Conservation (phyloP, 108 stramenopile species). For the Cyclostephanos invisitatus region DNA sequence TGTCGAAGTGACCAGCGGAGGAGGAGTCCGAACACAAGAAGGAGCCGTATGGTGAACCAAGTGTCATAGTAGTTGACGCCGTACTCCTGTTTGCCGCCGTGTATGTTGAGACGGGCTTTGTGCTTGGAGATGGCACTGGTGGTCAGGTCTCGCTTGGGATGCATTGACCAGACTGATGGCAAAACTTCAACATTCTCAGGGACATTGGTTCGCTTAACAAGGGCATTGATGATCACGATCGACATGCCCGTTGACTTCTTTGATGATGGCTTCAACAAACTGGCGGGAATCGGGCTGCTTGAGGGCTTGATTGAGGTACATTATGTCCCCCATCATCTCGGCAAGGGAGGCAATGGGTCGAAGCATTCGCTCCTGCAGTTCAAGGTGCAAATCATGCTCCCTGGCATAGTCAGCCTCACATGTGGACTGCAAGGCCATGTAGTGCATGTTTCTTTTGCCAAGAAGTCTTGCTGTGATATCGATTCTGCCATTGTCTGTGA, state of each 20-base stretch:
- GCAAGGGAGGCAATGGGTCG: conserved; percentile 25
- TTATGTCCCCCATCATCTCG: conserved; percentile 37
- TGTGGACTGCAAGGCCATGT: not conserved
- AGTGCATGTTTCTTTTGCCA: not conserved
- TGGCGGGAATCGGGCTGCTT: conserved; percentile 22
- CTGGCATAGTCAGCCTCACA: not conserved
- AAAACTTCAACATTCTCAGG: conserved; percentile 17
- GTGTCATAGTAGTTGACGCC: no score
- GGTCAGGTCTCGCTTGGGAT: conserved; percentile 22
- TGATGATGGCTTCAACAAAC: conserved; percentile 25
- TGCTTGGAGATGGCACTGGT: conserved; percentile 26
- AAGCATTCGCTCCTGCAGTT: conserved; percentile 15
- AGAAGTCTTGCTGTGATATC: not conserved
- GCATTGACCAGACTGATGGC: no score
- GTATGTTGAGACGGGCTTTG: conserved; percentile 32
- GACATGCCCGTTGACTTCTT: conserved; percentile 31
- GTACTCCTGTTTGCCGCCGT: conserved; percentile 10
- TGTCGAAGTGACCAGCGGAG: conserved; percentile 18
- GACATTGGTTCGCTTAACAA: conserved; percentile 9
- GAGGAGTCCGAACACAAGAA: conserved; percentile 4
- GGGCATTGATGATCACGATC: conserved; percentile 7
- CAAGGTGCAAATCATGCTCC: conserved; percentile 7
- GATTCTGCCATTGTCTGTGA: conserved; percentile 6
- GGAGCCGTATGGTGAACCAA: conserved; percentile 5
- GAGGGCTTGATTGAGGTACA: conserved; percentile 44